A percentile compares a stretch with the other conserved stretches of the same genome.
Evolutionary conservation across 2,329 filamentous ascomycete species (phyloP).

Genomic region (Orbilia javanica): DNA sequence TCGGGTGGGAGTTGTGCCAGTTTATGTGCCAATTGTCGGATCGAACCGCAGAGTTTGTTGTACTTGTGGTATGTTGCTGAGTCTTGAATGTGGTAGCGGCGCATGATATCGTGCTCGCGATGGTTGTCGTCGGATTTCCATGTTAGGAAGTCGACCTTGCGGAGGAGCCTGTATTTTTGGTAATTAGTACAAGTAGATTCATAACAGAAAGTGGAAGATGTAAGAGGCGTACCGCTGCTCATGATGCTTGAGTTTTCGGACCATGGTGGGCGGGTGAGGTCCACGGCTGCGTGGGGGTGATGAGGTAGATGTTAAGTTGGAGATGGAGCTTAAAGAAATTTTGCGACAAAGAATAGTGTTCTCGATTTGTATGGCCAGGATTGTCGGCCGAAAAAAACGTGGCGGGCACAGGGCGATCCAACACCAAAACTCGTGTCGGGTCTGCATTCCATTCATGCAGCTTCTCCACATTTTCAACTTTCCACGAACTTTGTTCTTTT

Average conservation of each 20-base stretch:
- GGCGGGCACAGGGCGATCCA: constrained; percentile 30
- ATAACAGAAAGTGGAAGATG: constrained; percentile 8
- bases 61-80: constrained; percentile 83
- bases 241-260: constrained; percentile 95
- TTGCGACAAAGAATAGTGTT: constrained; percentile 35
- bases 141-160: constrained; percentile 92
- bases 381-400: constrained; percentile 52
- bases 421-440: constrained; percentile 35
- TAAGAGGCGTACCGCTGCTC: constrained; percentile 77
- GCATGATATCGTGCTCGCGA: constrained; percentile 81
- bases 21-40: constrained; percentile 89
- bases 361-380: not conserved
- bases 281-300: constrained; percentile 7
- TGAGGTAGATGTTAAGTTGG: not conserved
- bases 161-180: constrained; percentile 72
- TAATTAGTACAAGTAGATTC: constrained; percentile 29
- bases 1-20: constrained; percentile 85
- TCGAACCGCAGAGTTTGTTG: constrained; percentile 78
- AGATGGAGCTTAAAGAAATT: constrained; percentile 36
- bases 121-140: constrained; percentile 91
- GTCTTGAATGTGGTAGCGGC: constrained; percentile 92
- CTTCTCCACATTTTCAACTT: constrained; percentile 15
- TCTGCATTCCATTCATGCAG: constrained; percentile 10
- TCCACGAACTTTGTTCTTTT: not conserved
- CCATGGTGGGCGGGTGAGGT: constrained; percentile 72